A percentile compares a stretch with the other conserved stretches of the same genome.
phyloP scores from a whole-genome alignment of 2,329 filamentous ascomycete species.

The Drechslerella coelobrocha region DNA sequence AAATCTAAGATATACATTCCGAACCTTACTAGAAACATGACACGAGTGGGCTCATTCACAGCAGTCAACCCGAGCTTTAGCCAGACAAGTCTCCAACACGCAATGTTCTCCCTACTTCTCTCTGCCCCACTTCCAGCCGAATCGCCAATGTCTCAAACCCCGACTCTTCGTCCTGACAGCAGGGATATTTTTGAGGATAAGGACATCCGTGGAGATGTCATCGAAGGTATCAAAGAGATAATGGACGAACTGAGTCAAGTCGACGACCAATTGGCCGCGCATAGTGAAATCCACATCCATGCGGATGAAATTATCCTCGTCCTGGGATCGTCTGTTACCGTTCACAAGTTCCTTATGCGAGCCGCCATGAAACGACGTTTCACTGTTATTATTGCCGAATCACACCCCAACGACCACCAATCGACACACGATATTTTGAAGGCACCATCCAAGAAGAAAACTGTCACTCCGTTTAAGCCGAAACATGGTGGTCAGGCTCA shows the following conservation, averaged over 20 bases:
- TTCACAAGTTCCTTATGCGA: constrained; percentile 86
- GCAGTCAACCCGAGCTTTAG: constrained; percentile 28
- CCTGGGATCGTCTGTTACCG: constrained; percentile 81
- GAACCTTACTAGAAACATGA: constrained; percentile 15
- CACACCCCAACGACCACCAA: constrained; percentile 72
- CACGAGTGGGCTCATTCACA: constrained; percentile 29
- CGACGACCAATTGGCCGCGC: constrained; percentile 88
- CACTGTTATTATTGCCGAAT: constrained; percentile 82
- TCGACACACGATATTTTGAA: constrained; percentile 69
- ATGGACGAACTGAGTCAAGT: constrained; percentile 93
- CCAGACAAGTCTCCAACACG: constrained; percentile 37
- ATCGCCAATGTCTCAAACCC: constrained; percentile 49
- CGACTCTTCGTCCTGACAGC: constrained; percentile 20
- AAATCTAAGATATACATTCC: constrained; percentile 47
- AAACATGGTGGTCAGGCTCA: constrained; percentile 1
- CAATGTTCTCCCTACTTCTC: constrained; percentile 48
- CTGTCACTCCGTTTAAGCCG: constrained; percentile 55
- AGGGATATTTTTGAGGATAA: constrained; percentile 48
- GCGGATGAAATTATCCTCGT: constrained; percentile 91
- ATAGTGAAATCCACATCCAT: constrained; percentile 89
- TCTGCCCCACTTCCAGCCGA: constrained; percentile 38
- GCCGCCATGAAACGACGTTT: constrained; percentile 90
- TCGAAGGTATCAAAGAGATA: constrained; percentile 93
- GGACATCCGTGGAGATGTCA: constrained; percentile 85
- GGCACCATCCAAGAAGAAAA: constrained; percentile 59